Base-by-base conservation (phyloP, 305 asterid species). In the Fraxinus platypoda region DNA sequence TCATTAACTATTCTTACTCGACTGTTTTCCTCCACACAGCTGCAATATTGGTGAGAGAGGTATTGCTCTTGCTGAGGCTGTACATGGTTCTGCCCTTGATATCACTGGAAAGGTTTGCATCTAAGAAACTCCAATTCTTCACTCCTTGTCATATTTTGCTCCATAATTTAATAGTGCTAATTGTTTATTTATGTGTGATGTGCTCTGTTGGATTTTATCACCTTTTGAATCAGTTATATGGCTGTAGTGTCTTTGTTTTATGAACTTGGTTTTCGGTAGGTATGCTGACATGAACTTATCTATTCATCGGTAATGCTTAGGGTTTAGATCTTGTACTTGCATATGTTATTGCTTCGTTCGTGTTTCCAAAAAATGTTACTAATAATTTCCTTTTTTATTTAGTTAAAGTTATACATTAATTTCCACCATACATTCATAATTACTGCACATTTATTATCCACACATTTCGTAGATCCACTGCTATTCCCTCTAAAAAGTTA, bases 1-100 rank as follows among this genome's bases (percentile, higher is more conserved):
- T 79, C 17, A 52, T 23, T 21, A 66, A 83, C 9, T 78, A 38
- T 33, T 75, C 70, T 80, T 30, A 78, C 75, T 43, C 49, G 33
- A 74, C 80, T 72, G 17, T 80, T 77, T 6, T 82, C 35, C 80
- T 12, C 41, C 68, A 3, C 76, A 35, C 88, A 95, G 98, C 85
- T 86, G 89, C 90, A 96, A 96, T 85, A 96, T 96, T 86, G 99
- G 99, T 21, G 98, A 94, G 92, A 97, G 97, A 84, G 98, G 98
- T 34, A 88, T 96, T 78, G 98, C 98, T 85, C 99, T 96, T 85
- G 99, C 99, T 76, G 98, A 96, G 91, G 99, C 98, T 68, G 99
- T 94, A 19, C 99, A 96, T 84, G 98, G 98, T 87, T 95, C 99
- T 84, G 99, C 98, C 83, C 99, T 98, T 83, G 98, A 95, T 88